These are phyloP conservation scores for Trichoderma brevicompactum DNA, from an alignment of 2,329 filamentous ascomycete species.

Conservation along the genomic window DNA sequence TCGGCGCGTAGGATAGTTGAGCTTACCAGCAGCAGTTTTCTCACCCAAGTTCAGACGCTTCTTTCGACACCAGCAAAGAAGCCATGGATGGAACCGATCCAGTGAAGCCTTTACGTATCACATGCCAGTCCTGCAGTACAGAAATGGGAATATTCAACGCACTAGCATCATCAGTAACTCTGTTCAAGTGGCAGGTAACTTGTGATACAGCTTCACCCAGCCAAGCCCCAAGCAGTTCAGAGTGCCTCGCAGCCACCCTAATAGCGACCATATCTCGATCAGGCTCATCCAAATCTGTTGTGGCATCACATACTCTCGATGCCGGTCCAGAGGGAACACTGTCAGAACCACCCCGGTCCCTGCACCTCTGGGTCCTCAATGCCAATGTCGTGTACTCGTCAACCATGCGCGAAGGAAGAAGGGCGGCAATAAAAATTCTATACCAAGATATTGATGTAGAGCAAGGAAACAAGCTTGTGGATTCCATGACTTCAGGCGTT, in stretches of 20 bases:
- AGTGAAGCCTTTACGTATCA: conserved; percentile 46
- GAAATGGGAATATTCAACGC: conserved; percentile 55
- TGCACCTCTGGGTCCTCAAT: conserved; percentile 62
- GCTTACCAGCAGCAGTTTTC: conserved; percentile 47
- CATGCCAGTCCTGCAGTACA: conserved; percentile 51
- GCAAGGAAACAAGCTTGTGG: conserved; percentile 55
- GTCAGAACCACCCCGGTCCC: conserved; percentile 33
- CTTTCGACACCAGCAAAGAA: conserved; percentile 38
- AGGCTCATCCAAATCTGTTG: conserved; percentile 60
- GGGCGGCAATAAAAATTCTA: conserved; percentile 57
- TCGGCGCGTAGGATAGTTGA: conserved; percentile 15
- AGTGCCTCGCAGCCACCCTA: conserved; percentile 59
- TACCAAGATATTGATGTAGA: conserved; percentile 50
- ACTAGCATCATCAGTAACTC: conserved; percentile 50
- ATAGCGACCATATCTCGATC: conserved; percentile 59
- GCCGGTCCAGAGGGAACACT: conserved; percentile 26
- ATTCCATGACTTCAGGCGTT: conserved; percentile 58
- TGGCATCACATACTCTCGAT: conserved; percentile 44
- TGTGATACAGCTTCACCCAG: conserved; percentile 41
- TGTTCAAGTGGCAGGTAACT: conserved; percentile 64
- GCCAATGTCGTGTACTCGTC: conserved; percentile 58
- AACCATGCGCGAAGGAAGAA: conserved; percentile 39
- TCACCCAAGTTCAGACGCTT: conserved; percentile 35
- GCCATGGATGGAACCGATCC: conserved; percentile 36
- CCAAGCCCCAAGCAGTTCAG: conserved; percentile 46